A percentile compares a stretch with the other conserved stretches of the same genome.
Evolutionary conservation across 2,329 filamentous ascomycete species (phyloP).

Genomic region (Colletotrichum spaethianum): DNA sequence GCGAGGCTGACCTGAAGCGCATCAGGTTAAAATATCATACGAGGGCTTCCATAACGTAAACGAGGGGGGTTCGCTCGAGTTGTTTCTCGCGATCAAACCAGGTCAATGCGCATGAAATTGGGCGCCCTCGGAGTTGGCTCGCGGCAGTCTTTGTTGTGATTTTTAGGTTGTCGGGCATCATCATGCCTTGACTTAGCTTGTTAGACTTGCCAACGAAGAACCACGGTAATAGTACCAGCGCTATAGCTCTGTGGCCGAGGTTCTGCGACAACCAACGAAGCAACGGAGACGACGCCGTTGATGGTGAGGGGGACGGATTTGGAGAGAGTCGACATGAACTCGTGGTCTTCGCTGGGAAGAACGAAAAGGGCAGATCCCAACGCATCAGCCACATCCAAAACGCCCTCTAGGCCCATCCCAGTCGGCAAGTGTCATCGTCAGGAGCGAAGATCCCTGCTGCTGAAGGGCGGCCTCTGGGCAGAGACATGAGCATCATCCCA

Average conservation of each 20-base stretch:
- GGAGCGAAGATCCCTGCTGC: slow-evolving; percentile 2
- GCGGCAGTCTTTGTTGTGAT: background rate
- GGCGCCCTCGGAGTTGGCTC: background rate
- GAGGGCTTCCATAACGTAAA: background rate
- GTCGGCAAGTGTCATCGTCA: background rate
- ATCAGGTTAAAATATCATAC: background rate
- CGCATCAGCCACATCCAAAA: slow-evolving; percentile 5
- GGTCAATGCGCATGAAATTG: slow-evolving; percentile 24
- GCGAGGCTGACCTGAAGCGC: slow-evolving; percentile 12
- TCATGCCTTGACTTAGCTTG: background rate
- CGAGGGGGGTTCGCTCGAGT: background rate
- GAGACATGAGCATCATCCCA: slow-evolving; percentile 9
- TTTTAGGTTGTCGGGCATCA: background rate
- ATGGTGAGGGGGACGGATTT: too few relatives aligned
- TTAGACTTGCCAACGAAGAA: background rate
- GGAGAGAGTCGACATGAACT: background rate
- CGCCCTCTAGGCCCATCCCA: background rate
- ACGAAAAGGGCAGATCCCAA: background rate
- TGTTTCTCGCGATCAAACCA: background rate
- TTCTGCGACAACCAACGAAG: background rate
- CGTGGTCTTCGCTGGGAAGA: background rate
- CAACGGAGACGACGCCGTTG: background rate
- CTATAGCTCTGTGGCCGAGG: background rate
- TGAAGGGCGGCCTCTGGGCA: background rate
- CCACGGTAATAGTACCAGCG: too few relatives aligned